phyloP scores from a whole-genome alignment of 345 rosid species.

The Eutrema yunnanense region DNA sequence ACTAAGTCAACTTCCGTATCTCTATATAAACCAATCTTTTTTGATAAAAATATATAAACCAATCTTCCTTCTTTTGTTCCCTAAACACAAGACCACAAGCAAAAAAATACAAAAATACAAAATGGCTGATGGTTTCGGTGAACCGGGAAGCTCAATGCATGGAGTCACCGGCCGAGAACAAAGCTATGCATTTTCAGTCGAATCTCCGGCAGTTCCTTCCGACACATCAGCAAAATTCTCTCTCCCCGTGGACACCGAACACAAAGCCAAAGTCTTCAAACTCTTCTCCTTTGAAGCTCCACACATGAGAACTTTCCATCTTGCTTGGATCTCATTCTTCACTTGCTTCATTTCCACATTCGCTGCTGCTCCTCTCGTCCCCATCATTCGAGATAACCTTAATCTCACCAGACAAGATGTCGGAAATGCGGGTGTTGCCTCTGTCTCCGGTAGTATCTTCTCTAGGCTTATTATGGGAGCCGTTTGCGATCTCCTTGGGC shows the following conservation, averaged over 20 bases:
- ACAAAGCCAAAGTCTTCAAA: slow-evolving; percentile 73
- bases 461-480: slow-evolving; percentile 96
- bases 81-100: slow-evolving; percentile 18
- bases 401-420: slow-evolving; percentile 56
- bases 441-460: slow-evolving; percentile 85
- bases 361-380: slow-evolving; percentile 90
- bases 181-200: slow-evolving; percentile 54
- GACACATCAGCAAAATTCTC: slow-evolving; percentile 60
- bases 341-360: slow-evolving; percentile 84
- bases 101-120: not conserved
- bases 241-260: slow-evolving; percentile 79
- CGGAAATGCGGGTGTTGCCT: slow-evolving; percentile 88
- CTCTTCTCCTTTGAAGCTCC: slow-evolving; percentile 68
- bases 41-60: slow-evolving; percentile 30
- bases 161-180: slow-evolving; percentile 72
- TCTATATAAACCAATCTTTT: slow-evolving; percentile 33
- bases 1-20: slow-evolving; percentile 46
- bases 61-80: not conserved
- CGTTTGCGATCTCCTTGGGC: slow-evolving; percentile 73
- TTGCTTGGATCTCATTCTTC: slow-evolving; percentile 91
- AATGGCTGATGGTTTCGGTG: slow-evolving; percentile 48
- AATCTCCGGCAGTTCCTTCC: slow-evolving; percentile 52
- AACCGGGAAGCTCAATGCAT: slow-evolving; percentile 80
- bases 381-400: slow-evolving; percentile 80
- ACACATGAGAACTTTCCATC: slow-evolving; percentile 87